Evolutionary conservation across 2,329 filamentous ascomycete species (phyloP).

Genomic region (Sclerotinia nivalis): DNA sequence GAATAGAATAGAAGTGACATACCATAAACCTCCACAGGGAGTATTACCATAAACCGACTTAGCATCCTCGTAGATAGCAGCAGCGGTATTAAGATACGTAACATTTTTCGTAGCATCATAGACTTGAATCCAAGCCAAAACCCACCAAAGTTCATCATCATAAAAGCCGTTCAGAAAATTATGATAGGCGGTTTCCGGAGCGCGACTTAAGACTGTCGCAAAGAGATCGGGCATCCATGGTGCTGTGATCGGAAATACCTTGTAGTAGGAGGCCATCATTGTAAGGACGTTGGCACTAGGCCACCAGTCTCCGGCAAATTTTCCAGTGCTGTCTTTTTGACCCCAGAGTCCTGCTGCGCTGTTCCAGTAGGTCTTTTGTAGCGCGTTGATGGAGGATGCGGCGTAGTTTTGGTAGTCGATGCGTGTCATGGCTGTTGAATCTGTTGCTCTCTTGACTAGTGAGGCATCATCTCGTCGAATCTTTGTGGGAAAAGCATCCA

Average conservation of each 20-base stretch:
- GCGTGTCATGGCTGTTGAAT: not conserved
- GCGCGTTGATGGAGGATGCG: conserved; percentile 14
- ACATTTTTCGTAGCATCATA: conserved; percentile 55
- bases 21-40: conserved; percentile 56
- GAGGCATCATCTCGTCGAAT: not conserved
- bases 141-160: conserved; percentile 67
- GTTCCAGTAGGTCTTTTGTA: conserved; percentile 49
- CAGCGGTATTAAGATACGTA: conserved; percentile 56
- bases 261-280: conserved; percentile 56
- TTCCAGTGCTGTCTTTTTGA: conserved; percentile 48
- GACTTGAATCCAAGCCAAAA: conserved; percentile 56
- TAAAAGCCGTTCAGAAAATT: conserved; percentile 53
- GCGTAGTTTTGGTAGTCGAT: conserved; percentile 21
- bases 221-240: conserved; percentile 22
- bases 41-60: conserved; percentile 50
- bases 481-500: not conserved
- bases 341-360: conserved; percentile 61
- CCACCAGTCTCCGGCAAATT: conserved; percentile 71
- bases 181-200: conserved; percentile 13
- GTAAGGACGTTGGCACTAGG: conserved; percentile 68
- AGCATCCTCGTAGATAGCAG: conserved; percentile 58
- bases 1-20: conserved; percentile 21
- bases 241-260: conserved; percentile 30
- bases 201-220: conserved; percentile 33
- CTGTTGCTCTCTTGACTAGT: not conserved